Percentiles rank a stretch among this genome's conserved stretches.
Evolutionary conservation across 805 yeast genomes (phyloP).

Genomic region (Torulaspora delbrueckii): DNA sequence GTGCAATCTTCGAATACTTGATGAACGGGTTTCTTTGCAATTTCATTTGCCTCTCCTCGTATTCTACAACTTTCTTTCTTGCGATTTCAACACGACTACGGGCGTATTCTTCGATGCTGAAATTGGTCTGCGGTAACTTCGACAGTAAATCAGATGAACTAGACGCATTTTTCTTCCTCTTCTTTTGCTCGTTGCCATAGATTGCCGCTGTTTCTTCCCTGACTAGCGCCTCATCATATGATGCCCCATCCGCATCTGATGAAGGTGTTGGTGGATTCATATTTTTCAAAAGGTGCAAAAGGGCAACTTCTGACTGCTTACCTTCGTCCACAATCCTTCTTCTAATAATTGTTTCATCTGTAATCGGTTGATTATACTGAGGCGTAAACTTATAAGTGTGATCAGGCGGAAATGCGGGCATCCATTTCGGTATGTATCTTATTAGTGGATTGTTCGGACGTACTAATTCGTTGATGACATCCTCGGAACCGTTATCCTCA

Average conservation of each 20-base stretch:
- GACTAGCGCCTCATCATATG: conserved; percentile 13
- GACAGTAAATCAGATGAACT: conserved; percentile 8
- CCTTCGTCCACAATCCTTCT: conserved; percentile 76
- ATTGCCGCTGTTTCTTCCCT: conserved; percentile 15
- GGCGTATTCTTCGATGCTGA: conserved; percentile 59
- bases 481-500: conserved; percentile 15
- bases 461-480: conserved; percentile 45
- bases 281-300: conserved; percentile 35
- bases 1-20: conserved; percentile 17
- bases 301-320: conserved; percentile 70
- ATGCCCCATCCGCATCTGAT: conserved; percentile 4
- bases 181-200: conserved; percentile 7
- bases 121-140: conserved; percentile 23
- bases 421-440: conserved; percentile 60
- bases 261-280: not conserved
- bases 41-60: conserved; percentile 22
- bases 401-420: conserved; percentile 90
- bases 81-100: conserved; percentile 41
- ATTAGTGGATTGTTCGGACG: conserved; percentile 44
- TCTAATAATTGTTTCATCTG: conserved; percentile 67
- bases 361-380: conserved; percentile 52
- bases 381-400: conserved; percentile 85
- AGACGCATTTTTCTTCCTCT: conserved; percentile 1
- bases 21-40: conserved; percentile 29
- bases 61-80: conserved; percentile 30